A percentile compares a stretch with the other conserved stretches of the same genome.
Evolutionary conservation across 805 yeast species (phyloP).

Genomic region (Candida adriatica): DNA sequence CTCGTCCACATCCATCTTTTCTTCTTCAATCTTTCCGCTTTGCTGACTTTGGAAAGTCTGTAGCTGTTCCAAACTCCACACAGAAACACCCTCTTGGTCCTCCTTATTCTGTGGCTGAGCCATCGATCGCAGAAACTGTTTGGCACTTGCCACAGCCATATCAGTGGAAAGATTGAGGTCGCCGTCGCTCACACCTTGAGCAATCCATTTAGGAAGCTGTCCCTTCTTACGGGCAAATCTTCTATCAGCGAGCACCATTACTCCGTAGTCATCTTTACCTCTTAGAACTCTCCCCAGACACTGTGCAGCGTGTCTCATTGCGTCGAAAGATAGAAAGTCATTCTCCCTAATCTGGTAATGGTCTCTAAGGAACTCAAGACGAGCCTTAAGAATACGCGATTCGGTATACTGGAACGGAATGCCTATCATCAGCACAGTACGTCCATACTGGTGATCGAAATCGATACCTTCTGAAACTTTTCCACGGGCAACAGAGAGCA

Average conservation of each 20-base stretch:
- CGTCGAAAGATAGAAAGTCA: constrained; percentile 94
- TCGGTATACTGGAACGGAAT: constrained; percentile 99
- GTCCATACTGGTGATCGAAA: constrained; percentile 97
- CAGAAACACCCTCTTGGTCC: constrained; percentile 91
- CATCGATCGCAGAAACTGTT: constrained; percentile 82
- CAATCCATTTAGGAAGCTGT: constrained; percentile 96
- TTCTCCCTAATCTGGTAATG: constrained; percentile 89
- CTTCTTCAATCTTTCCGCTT: constrained; percentile 16
- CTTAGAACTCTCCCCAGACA: constrained; percentile 95
- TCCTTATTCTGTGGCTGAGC: constrained; percentile 90
- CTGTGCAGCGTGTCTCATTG: constrained; percentile 99
- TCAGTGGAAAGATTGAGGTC: constrained; percentile 91
- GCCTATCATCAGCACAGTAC: constrained; percentile 97
- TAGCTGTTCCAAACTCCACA: constrained; percentile 78
- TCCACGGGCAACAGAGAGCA: constrained; percentile 97
- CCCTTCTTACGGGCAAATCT: constrained; percentile 79
- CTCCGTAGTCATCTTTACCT: constrained; percentile 98
- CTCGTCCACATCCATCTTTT: constrained; percentile 22
- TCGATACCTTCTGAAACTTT: constrained; percentile 98
- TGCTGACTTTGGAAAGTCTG: constrained; percentile 51
- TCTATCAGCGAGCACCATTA: constrained; percentile 95
- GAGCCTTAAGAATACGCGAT: constrained; percentile 89
- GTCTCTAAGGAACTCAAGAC: constrained; percentile 89
- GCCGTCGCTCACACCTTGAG: constrained; percentile 86
- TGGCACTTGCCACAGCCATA: constrained; percentile 94